These are phyloP conservation scores for Chaetomium globosum DNA, from an alignment of 2,329 filamentous ascomycete genomes.

Conservation along the genomic window DNA sequence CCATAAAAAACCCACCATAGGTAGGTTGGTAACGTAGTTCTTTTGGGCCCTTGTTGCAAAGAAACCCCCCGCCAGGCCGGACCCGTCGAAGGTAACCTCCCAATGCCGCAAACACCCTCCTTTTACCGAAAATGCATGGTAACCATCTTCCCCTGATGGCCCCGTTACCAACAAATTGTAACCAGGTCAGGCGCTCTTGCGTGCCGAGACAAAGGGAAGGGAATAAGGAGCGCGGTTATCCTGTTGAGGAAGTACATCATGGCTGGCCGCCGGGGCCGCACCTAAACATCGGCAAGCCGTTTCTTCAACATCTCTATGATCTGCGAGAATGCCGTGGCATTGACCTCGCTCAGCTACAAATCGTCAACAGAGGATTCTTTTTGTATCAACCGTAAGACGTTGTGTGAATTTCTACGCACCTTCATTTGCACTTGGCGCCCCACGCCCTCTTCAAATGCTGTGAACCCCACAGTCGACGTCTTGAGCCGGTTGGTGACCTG, in stretches of 20 bases:
- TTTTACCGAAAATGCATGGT: constrained; percentile 25
- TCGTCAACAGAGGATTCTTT: constrained; percentile 14
- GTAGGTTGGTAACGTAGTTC: background rate
- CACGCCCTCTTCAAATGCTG: constrained; percentile 61
- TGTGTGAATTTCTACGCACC: constrained; percentile 46
- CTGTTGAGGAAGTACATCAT: background rate
- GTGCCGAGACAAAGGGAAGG: constrained; percentile 8
- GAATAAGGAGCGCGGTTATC: constrained; percentile 1
- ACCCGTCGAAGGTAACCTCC: background rate
- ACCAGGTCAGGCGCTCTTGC: background rate
- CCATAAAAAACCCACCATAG: background rate
- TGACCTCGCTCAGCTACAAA: constrained; percentile 34
- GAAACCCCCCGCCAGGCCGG: background rate
- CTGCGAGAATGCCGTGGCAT: constrained; percentile 34
- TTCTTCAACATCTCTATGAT: constrained; percentile 36
- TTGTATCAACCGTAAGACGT: background rate
- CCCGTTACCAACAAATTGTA: background rate
- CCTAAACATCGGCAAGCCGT: constrained; percentile 33
- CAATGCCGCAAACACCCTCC: constrained; percentile 16
- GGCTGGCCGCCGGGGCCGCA: background rate
- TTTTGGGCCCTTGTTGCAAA: background rate
- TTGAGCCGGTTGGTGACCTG: constrained; percentile 75
- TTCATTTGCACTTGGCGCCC: constrained; percentile 62
- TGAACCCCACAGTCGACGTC: constrained; percentile 68
- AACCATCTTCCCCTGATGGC: background rate